phyloP scores from a whole-genome alignment of 306 rosid species.

The Senna tora region DNA sequence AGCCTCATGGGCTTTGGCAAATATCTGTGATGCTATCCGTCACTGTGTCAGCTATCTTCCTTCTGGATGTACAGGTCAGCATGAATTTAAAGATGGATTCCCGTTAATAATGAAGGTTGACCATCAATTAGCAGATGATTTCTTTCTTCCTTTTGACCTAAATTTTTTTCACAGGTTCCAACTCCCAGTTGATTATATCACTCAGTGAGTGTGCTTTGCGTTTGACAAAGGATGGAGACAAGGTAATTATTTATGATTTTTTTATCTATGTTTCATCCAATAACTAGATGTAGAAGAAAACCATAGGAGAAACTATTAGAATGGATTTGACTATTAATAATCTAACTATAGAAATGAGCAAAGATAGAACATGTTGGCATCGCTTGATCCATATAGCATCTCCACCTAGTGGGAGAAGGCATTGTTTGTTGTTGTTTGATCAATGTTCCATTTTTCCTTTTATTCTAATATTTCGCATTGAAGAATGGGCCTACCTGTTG shows the following conservation, averaged over 20 bases:
- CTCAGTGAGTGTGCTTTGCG: conserved; percentile 76
- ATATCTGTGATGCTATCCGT: conserved; percentile 80
- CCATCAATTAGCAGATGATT: background rate
- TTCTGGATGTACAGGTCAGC: conserved; percentile 60
- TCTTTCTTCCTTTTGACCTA: conserved; percentile 9
- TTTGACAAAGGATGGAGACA: conserved; percentile 87
- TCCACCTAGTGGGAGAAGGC: too few relatives aligned
- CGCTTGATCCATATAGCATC: too few relatives aligned
- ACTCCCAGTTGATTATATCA: conserved; percentile 53
- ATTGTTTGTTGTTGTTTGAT: background rate
- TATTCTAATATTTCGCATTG: conserved; percentile 23
- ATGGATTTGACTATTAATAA: too few relatives aligned
- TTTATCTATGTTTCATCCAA: conserved; percentile 3
- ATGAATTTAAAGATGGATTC: background rate
- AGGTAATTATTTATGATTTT: conserved; percentile 49
- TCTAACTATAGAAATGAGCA: too few relatives aligned
- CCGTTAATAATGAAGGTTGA: too few relatives aligned
- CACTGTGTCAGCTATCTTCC: conserved; percentile 54
- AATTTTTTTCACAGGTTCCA: conserved; percentile 48
- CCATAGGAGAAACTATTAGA: too few relatives aligned
- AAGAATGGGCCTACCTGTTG: conserved; percentile 1
- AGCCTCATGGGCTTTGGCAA: conserved; percentile 98
- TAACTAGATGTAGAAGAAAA: too few relatives aligned
- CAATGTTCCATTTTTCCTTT: conserved; percentile 3
- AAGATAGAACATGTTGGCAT: too few relatives aligned